Percentiles rank a stretch among this genome's conserved stretches.
Evolutionary conservation across 257 asterid genomes (phyloP).

Genomic region (Galeopsis tetrahit): DNA sequence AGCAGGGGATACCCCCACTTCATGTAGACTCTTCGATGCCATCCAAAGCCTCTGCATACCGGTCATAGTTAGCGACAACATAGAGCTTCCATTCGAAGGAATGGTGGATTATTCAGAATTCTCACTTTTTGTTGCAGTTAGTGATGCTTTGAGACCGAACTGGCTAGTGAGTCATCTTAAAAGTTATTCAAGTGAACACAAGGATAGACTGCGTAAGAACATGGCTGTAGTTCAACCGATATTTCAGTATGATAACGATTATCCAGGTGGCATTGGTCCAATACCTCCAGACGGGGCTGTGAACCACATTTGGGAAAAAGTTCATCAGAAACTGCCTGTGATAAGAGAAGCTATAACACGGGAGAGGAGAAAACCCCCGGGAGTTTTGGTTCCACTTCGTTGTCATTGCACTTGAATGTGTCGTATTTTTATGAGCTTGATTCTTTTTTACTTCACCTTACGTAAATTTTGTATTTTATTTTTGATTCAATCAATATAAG

Average conservation of each 20-base stretch:
- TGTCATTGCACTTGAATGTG: conserved; percentile 75
- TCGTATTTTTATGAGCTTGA: neutral
- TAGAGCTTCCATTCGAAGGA: conserved; percentile 98
- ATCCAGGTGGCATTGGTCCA: conserved; percentile 77
- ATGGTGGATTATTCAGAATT: conserved; percentile 75
- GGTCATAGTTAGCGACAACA: conserved; percentile 77
- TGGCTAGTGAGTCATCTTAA: conserved; percentile 79
- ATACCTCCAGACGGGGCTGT: conserved; percentile 68
- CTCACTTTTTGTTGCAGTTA: conserved; percentile 74
- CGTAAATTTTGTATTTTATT: neutral
- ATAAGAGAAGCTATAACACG: conserved; percentile 77
- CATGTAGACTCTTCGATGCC: conserved; percentile 92
- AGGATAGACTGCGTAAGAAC: conserved; percentile 55
- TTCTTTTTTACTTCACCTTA: conserved; percentile 20
- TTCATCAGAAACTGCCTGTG: conserved; percentile 71
- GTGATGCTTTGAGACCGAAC: conserved; percentile 73
- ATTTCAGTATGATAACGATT: conserved; percentile 69
- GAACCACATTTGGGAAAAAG: conserved; percentile 85
- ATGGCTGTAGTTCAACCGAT: conserved; percentile 66
- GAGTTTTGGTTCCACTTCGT: conserved; percentile 73
- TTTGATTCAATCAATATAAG: conserved; percentile 18
- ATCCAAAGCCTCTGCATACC: conserved; percentile 95
- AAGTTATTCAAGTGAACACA: conserved; percentile 62
- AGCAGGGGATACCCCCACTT: conserved; percentile 96
- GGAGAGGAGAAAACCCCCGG: conserved; percentile 83